Evolutionary conservation across 2,329 filamentous ascomycete species (phyloP), one percentile per base, ranked within the genome.

Genomic region (Penicillium palitans): DNA sequence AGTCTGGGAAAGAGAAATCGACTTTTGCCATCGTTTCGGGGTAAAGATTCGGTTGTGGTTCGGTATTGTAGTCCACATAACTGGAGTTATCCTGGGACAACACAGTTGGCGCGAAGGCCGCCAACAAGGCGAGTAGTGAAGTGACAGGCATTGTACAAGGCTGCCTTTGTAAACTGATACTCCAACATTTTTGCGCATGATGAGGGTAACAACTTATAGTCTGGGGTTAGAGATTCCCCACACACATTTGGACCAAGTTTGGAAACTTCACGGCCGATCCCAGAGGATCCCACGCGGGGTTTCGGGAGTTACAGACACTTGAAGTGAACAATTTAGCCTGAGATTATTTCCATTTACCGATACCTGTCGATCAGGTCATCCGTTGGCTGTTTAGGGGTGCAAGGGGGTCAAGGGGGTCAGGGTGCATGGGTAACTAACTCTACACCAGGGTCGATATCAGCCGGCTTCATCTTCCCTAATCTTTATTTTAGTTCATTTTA

Each of bases 1-100:
- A 84, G 61, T 84, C 81, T 1, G 83, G 82, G 58, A 83, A 83
- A 13, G 62, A 62, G 1, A 65, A 52, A 17, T 67, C 54, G 29
- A 72, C 61, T 3, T 47, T 63, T 4, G 55, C 63, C 6, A 66
- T 17, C 1, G 66, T 68, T 35, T 61, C 60, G 5, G 61, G 48
- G 49, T 63, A 63, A 41, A 72, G 63, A 24, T 64, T 55, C 0
- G 71, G 71, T 9, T 72, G 66, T 9, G 68, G 47, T 31, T 70
- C 58, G 6, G 51, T 56, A 12, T 58, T 66, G 56, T 72, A 72
- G 57, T 73, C 64, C 27, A 61, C 61, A 44, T 69, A 69, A 44
- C 60, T 67, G 8, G 61, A 63, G 44, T 72, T 71, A n/a, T 61
- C 62, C 49, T 73, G 70, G 6, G 63, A 65, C 8, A 69, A 29